Evolutionary conservation across 805 yeast species (phyloP).

Genomic region (Metschnikowia gelsemii): DNA sequence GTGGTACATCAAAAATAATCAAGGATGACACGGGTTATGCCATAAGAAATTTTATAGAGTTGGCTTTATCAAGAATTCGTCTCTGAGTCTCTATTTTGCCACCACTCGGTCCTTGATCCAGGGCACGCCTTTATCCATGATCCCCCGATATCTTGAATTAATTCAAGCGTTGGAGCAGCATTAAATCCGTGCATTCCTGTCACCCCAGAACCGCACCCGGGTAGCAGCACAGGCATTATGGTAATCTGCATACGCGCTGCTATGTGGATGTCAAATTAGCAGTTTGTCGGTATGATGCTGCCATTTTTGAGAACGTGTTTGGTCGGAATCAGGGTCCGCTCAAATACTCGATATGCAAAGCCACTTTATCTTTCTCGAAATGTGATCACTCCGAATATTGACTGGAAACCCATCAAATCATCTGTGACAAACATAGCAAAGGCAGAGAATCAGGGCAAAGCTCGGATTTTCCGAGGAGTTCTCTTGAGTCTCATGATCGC

Average conservation of each 20-base stretch:
- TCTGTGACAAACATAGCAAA: constrained; percentile 35
- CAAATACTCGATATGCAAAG: not conserved
- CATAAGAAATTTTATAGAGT: too few species aligned
- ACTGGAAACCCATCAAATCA: constrained; percentile 79
- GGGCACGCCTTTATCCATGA: not conserved
- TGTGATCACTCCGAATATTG: constrained; percentile 66
- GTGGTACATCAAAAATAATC: not conserved
- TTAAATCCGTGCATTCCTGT: constrained; percentile 1
- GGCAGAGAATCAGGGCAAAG: constrained; percentile 40
- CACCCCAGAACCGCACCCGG: not conserved
- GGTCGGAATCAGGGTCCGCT: constrained; percentile 3
- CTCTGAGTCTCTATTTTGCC: too few species aligned
- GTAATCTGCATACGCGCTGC: not conserved
- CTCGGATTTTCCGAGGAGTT: constrained; percentile 36
- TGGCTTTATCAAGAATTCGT: too few species aligned
- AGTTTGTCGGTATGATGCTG: constrained; percentile 5
- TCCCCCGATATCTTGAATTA: not conserved
- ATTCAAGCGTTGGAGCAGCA: not conserved
- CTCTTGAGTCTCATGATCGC: constrained; percentile 52
- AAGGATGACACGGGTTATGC: too few species aligned
- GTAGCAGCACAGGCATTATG: not conserved
- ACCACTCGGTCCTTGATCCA: not conserved
- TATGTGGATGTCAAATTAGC: constrained; percentile 1
- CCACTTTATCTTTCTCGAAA: constrained; percentile 4
- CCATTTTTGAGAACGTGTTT: constrained; percentile 3